Base-by-base conservation (phyloP, 441 rosid species). In the Brassica hybrid region DNA sequence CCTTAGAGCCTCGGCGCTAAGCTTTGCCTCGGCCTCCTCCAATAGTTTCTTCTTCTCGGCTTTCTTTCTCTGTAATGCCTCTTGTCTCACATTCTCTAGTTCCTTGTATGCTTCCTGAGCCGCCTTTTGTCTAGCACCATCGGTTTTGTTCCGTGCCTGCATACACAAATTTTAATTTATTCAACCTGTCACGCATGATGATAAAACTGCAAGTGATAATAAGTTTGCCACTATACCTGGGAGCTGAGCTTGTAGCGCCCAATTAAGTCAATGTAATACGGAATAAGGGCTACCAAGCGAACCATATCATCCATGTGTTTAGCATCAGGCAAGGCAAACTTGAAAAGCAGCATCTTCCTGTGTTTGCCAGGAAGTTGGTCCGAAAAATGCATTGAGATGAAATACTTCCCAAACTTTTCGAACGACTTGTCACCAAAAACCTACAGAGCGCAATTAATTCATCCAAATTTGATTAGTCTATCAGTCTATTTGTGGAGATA, bases 351-450 rank as follows among this genome's bases (percentile, higher is more conserved):
- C 91, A 91, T 85, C 85, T 94, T 94, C 89, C 72, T 88, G 80
- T 91, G 97, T 63, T 82, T 80, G 76, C 91, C 91, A 38, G 88
- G 88, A 73, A 77, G 94, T 79, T 94, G 98, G 75, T 96, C 99
- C 30, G 99, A 92, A 58, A 96, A 87, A 84, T 96, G 99, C 96
- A 96, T 86, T 27, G 96, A 96, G 60, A 96, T 91, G 90, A 96
- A 96, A 76, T 85, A 88, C 85, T 92, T 92, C 17, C 99, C 98
- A 43, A 81, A 84, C 76, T 91, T 94, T 81, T 91, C 94, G 58
- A 88, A 89, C 67, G 97, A 85, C 73, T 96, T 96, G 66, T 92
- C 98, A 36, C 99, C 97, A 78, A 96, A 91, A 63, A 96, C 97
- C 99, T 96, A 91, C 82, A 83, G 13, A 76, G 14, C 32, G 1